Evolutionary conservation across 305 asterid species (phyloP).

Genomic region (Solanum hybrid): DNA sequence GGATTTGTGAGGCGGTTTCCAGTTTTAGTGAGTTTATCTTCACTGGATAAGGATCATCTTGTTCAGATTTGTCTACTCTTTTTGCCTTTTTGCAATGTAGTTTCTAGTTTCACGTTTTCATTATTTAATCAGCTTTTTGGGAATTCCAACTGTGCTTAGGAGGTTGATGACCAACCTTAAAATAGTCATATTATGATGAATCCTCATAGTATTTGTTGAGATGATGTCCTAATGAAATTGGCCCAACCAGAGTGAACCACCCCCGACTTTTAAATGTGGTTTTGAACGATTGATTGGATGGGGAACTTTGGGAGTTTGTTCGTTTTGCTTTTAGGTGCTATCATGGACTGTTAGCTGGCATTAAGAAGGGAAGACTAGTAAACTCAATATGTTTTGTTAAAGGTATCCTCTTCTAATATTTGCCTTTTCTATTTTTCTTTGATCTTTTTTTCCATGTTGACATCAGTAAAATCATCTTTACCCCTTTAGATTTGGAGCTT

Average conservation of each 20-base stretch:
- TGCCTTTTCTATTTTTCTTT: not conserved
- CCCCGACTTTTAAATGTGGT: not conserved
- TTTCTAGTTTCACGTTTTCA: not conserved
- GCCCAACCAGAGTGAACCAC: not conserved
- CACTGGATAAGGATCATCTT: not conserved
- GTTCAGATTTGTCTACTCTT: not conserved
- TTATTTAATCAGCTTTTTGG: not conserved
- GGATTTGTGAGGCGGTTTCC: not conserved
- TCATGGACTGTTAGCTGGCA: not conserved
- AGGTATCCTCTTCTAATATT: not conserved
- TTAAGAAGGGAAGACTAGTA: not conserved
- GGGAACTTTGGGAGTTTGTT: not conserved
- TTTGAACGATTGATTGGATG: not conserved
- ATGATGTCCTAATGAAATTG: not conserved
- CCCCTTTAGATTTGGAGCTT: not conserved
- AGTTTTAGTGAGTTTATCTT: not conserved
- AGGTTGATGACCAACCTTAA: not conserved
- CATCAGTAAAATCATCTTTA: not conserved
- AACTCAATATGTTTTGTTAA: not conserved
- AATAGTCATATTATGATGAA: not conserved
- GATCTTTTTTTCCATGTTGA: not conserved
- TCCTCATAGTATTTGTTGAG: not conserved
- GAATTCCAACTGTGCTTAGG: not conserved
- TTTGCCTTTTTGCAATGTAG: not conserved
- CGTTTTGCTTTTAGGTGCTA: not conserved